Base-by-base conservation (phyloP, 1,284 basidiomycete species). In the Austroboletus novae-zelandiae region DNA sequence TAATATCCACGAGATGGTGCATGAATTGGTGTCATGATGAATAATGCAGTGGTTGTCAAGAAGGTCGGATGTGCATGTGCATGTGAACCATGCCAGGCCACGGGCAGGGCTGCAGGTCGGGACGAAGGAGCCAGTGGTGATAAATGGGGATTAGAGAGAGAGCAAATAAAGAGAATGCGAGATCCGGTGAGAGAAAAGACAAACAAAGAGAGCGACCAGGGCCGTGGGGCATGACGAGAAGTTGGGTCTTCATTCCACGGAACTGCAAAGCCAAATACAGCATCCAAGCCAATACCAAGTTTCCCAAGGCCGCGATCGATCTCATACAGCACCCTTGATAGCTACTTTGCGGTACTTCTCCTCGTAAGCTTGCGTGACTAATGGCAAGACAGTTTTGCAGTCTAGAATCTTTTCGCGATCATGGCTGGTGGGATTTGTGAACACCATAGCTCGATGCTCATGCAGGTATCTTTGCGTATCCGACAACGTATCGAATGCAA, bases 401-500 rank as follows among this genome's bases (percentile, higher is more conserved):
- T 89, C 85, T 50, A 91, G 60, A 43, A 76, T 69, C 68, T 85
- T 86, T 54, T 85, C 74, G 25, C 59, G 62, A 65, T 88, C 84
- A 17, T 78, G 72, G 52, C 67, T 73, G 57, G 75, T 76, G 20
- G 83, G 80, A 59, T 89, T 81, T 55, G 78, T 77, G 74, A 88
- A 97, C 53, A 77, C 72, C 20, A 81, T 83, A 6, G 85, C 87
- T 40, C 81, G 74, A 69, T 94, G 88, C 46, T 81, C 71, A 52
- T 71, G 66, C 25, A 99, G 75, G 69, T 97, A 98, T 45, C 78
- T 71, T 61, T 83, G 77, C 9, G 87, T 77, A 43, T 84, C 82
- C 44, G 79, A 70, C 37, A 83, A 63, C 13, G 77, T 74, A 18
- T 93, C 89, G 71, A 97, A 98, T 23, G 84, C 91, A 51, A 99